Conservation (phyloP, 2,329 filamentous ascomycete species). For the Delphinella strobiligena region DNA sequence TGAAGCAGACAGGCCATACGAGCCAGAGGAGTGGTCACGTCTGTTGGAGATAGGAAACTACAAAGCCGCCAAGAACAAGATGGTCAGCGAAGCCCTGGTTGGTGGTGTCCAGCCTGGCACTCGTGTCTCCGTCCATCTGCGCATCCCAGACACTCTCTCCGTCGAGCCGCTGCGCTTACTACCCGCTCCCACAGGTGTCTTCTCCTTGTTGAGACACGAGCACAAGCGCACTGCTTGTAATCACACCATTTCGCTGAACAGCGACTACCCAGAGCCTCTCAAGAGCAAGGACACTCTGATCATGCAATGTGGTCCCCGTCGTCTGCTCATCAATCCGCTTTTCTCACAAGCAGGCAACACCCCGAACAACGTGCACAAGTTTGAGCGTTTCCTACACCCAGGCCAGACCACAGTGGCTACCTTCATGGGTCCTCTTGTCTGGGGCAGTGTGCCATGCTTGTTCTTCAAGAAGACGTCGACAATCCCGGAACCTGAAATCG, state of each 20-base stretch:
- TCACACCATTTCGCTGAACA: slow-evolving; percentile 75
- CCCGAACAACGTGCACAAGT: slow-evolving; percentile 95
- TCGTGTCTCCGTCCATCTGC: slow-evolving; percentile 67
- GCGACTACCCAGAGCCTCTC: slow-evolving; percentile 62
- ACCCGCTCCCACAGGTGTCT: slow-evolving; percentile 56
- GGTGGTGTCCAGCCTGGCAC: slow-evolving; percentile 78
- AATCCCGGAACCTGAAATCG: slow-evolving; percentile 30
- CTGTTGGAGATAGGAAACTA: slow-evolving; percentile 85
- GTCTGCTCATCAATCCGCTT: slow-evolving; percentile 77
- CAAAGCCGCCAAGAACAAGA: slow-evolving; percentile 65
- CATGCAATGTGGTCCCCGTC: slow-evolving; percentile 78
- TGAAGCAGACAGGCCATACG: slow-evolving; percentile 71
- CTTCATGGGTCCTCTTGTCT: slow-evolving; percentile 81
- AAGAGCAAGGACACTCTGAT: slow-evolving; percentile 89
- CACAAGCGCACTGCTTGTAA: slow-evolving; percentile 88
- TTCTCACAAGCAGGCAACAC: slow-evolving; percentile 85
- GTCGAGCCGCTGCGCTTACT: slow-evolving; percentile 39
- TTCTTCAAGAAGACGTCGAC: slow-evolving; percentile 60
- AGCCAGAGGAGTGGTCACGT: slow-evolving; percentile 82
- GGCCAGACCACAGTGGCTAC: slow-evolving; percentile 80
- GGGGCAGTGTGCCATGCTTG: slow-evolving; percentile 81
- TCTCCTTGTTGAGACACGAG: slow-evolving; percentile 85
- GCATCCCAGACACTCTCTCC: slow-evolving; percentile 37
- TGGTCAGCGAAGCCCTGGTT: slow-evolving; percentile 70
- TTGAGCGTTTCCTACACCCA: slow-evolving; percentile 80